Conservation (phyloP, 2,329 filamentous ascomycete genomes). For the Penicillium sp. region DNA sequence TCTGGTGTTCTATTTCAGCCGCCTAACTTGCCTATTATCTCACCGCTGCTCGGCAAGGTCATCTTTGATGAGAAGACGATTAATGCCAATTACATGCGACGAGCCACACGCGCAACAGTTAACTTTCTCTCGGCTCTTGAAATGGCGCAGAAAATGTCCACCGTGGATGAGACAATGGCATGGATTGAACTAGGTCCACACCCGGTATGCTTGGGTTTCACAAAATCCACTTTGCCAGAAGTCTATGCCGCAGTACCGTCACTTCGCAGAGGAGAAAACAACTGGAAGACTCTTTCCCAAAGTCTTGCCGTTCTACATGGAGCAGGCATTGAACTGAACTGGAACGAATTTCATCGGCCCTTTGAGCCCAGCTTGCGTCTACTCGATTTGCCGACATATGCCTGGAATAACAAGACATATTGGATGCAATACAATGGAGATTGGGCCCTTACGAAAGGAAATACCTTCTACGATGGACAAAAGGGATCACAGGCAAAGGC, state of each 20-base stretch:
- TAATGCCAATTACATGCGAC: constrained; percentile 62
- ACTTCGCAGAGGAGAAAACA: constrained; percentile 66
- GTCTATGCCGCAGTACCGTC: constrained; percentile 58
- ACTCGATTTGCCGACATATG: constrained; percentile 68
- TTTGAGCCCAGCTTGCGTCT: constrained; percentile 63
- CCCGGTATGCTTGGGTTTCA: constrained; percentile 69
- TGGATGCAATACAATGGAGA: constrained; percentile 74
- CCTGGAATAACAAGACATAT: constrained; percentile 72
- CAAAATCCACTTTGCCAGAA: constrained; percentile 65
- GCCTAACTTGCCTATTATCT: constrained; percentile 3
- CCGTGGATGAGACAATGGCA: constrained; percentile 65
- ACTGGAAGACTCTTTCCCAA: constrained; percentile 68
- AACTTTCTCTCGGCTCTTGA: constrained; percentile 68
- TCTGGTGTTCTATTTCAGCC: constrained; percentile 24
- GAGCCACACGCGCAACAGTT: constrained; percentile 69
- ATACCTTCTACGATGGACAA: background rate
- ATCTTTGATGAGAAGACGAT: constrained; percentile 3
- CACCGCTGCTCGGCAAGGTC: background rate
- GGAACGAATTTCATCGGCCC: constrained; percentile 70
- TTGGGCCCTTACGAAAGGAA: constrained; percentile 70
- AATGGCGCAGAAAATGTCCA: constrained; percentile 49
- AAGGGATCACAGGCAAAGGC: no score
- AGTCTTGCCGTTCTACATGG: constrained; percentile 62
- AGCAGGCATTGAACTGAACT: constrained; percentile 68
- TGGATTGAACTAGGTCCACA: constrained; percentile 77